Conservation (phyloP, 2,329 filamentous ascomycete genomes). For the Monilinia polystroma region DNA sequence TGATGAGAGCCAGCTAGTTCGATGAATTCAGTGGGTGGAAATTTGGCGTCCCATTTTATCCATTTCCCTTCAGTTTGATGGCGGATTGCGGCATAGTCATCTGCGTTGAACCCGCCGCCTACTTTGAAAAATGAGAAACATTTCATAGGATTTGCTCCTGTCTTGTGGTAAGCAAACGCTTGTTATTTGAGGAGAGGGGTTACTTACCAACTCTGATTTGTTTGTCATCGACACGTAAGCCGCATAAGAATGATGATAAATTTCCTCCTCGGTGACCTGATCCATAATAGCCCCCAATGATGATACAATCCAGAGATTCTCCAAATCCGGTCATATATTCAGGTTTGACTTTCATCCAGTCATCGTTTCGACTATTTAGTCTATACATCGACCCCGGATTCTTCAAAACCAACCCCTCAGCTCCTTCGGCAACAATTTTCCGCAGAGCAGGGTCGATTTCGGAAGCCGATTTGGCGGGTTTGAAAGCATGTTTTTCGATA, state of each 20-base stretch:
- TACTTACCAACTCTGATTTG: slow-evolving; percentile 11
- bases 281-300: slow-evolving; percentile 92
- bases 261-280: slow-evolving; percentile 79
- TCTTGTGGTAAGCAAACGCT: background rate
- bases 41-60: slow-evolving; percentile 76
- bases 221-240: slow-evolving; percentile 63
- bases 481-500: slow-evolving; percentile 77
- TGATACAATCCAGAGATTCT: slow-evolving; percentile 83
- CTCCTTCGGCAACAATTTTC: slow-evolving; percentile 79
- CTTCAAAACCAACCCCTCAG: slow-evolving; percentile 89
- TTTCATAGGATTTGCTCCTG: slow-evolving; percentile 61
- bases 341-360: slow-evolving; percentile 98
- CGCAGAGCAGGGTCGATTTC: slow-evolving; percentile 79
- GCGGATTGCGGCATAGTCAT: slow-evolving; percentile 80
- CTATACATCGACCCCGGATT: slow-evolving; percentile 85
- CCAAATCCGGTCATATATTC: slow-evolving; percentile 98
- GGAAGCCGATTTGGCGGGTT: slow-evolving; percentile 61
- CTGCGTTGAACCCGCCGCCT: slow-evolving; percentile 83
- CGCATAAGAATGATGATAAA: slow-evolving; percentile 87
- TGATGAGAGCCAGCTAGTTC: slow-evolving; percentile 76
- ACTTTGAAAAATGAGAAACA: slow-evolving; percentile 97
- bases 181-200: background rate
- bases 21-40: slow-evolving; percentile 74
- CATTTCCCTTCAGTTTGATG: slow-evolving; percentile 90
- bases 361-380: slow-evolving; percentile 85